Evolutionary conservation across 2,329 filamentous ascomycete species (phyloP).

Genomic region (Penicillium glabrum): DNA sequence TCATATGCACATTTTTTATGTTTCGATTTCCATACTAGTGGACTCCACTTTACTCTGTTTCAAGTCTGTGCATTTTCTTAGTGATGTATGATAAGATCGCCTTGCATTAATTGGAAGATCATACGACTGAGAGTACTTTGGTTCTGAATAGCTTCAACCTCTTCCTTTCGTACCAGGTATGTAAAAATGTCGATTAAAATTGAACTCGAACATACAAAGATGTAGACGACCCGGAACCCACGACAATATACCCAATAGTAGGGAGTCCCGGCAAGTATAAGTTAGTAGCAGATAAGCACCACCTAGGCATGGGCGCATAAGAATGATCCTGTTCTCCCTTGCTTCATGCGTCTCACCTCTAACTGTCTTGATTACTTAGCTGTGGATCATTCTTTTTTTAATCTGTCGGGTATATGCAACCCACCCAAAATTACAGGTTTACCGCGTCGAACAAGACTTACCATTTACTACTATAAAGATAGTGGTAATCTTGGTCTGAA

Average conservation of each 20-base stretch:
- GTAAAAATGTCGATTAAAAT: no score
- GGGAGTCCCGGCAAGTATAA: not conserved
- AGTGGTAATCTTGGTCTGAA: not conserved
- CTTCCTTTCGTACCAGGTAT: not conserved
- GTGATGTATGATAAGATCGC: not conserved
- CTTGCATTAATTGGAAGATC: not conserved
- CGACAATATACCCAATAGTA: no score
- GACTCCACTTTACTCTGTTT: not conserved
- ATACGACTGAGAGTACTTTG: not conserved
- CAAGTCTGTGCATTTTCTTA: not conserved
- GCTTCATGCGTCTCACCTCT: no score
- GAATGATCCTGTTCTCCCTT: not conserved
- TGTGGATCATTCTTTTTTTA: no score
- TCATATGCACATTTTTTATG: not conserved
- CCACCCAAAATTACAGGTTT: no score
- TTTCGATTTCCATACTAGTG: not conserved
- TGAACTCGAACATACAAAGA: no score
- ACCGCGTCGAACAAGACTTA: not conserved
- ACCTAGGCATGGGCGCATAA: not conserved
- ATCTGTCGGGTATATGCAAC: no score
- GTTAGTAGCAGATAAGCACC: not conserved
- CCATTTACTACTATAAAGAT: not conserved
- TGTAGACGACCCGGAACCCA: no score
- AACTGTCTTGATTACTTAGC: not conserved
- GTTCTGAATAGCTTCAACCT: not conserved